A percentile compares a stretch with the other conserved stretches of the same genome.
These are phyloP conservation scores for Ceratobasidium sp. DNA, from an alignment of 1,284 basidiomycete species.

Conservation along the genomic window DNA sequence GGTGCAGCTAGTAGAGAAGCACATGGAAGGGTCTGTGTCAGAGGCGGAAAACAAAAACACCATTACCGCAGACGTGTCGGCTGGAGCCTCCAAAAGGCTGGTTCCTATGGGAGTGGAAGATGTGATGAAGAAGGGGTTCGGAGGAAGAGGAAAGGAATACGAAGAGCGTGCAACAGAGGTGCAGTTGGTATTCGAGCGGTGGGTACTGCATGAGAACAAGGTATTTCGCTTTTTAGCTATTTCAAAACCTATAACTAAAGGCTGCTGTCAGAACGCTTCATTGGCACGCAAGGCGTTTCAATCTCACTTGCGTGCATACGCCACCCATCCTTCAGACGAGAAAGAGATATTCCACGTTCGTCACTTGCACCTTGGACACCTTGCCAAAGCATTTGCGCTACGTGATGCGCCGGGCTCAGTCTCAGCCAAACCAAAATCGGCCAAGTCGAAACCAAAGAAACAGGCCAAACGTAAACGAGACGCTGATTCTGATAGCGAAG, in stretches of 20 bases:
- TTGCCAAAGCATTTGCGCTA: conserved; percentile 95
- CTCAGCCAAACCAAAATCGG: conserved; percentile 44
- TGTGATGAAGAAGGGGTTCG: conserved; percentile 83
- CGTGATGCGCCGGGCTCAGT: conserved; percentile 88
- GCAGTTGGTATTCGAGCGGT: conserved; percentile 93
- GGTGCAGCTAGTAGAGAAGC: conserved; percentile 85
- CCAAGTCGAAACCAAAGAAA: conserved; percentile 30
- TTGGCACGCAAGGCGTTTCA: conserved; percentile 87
- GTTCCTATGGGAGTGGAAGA: conserved; percentile 70
- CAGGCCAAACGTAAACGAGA: conserved; percentile 25
- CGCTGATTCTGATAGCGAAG: conserved; percentile 51
- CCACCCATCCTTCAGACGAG: conserved; percentile 94
- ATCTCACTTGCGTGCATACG: conserved; percentile 95
- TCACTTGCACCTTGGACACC: conserved; percentile 91
- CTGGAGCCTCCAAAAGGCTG: conserved; percentile 56
- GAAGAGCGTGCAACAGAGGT: conserved; percentile 95
- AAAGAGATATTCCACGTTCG: conserved; percentile 96
- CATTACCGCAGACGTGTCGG: conserved; percentile 48
- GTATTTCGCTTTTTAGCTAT: conserved; percentile 56
- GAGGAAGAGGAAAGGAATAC: conserved; percentile 79
- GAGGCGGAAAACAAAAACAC: conserved; percentile 45
- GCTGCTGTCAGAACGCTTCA: conserved; percentile 65
- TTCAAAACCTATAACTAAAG: background rate
- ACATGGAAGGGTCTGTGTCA: conserved; percentile 62
- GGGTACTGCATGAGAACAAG: conserved; percentile 80